Evolutionary conservation across 2,329 filamentous ascomycete species (phyloP).

Genomic region (Cladosporium sp.): DNA sequence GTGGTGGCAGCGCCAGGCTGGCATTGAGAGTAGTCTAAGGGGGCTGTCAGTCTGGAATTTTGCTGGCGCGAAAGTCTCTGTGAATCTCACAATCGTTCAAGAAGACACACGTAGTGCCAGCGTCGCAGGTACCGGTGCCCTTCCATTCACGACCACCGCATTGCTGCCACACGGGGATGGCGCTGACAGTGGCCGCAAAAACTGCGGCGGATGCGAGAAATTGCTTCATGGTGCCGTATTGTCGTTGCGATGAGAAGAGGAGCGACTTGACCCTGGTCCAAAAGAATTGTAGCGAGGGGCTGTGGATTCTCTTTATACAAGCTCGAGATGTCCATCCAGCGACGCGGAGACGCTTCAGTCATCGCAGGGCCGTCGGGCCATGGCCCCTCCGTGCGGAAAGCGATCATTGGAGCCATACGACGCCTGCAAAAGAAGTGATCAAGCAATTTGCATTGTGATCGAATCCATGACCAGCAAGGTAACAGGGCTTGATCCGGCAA

Average conservation of each 20-base stretch:
- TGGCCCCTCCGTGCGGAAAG: conserved; percentile 8
- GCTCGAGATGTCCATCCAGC: neutral
- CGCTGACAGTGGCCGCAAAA: conserved; percentile 14
- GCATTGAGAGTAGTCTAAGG: conserved; percentile 21
- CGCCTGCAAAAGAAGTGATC: neutral
- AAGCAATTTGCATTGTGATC: neutral
- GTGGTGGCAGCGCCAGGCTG: conserved; percentile 20
- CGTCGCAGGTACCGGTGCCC: conserved; percentile 17
- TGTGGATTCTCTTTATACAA: conserved; percentile 1
- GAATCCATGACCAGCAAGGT: neutral
- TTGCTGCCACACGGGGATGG: conserved; percentile 15
- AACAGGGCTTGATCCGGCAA: neutral
- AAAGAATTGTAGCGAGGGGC: neutral
- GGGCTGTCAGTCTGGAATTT: conserved; percentile 11
- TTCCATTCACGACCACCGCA: conserved; percentile 16
- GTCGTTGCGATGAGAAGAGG: neutral
- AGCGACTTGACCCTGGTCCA: neutral
- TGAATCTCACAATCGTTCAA: conserved; percentile 18
- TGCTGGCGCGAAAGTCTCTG: neutral
- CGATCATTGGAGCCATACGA: neutral
- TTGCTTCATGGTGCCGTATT: conserved; percentile 7
- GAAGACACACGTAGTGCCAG: conserved; percentile 15
- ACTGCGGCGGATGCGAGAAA: conserved; percentile 9
- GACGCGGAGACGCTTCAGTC: neutral
- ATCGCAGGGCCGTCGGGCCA: conserved; percentile 10